phyloP scores from a whole-genome alignment of 495 filamentous ascomycete species.

The Penicillium macrosclerotiorum region DNA sequence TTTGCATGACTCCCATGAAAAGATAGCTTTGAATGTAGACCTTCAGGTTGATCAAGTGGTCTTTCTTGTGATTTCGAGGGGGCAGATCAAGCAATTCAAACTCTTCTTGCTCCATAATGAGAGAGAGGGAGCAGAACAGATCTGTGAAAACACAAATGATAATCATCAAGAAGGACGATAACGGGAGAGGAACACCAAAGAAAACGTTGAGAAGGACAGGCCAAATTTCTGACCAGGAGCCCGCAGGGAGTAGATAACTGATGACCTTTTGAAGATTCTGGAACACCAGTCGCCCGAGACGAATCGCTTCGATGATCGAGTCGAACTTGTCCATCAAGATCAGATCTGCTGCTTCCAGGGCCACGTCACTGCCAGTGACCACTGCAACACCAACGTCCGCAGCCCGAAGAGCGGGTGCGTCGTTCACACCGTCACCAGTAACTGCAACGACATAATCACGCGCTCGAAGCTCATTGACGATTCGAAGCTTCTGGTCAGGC shows the following conservation, averaged over 20 bases:
- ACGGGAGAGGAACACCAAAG: conserved; percentile 66
- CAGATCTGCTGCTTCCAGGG: conserved; percentile 82
- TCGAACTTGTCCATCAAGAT: conserved; percentile 73
- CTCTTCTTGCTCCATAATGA: conserved; percentile 70
- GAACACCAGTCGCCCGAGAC: conserved; percentile 54
- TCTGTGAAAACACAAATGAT: conserved; percentile 69
- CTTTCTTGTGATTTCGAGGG: conserved; percentile 59
- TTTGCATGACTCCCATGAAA: conserved; percentile 50
- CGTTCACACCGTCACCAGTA: conserved; percentile 70
- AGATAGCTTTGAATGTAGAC: conserved; percentile 51
- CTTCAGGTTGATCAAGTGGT: conserved; percentile 54
- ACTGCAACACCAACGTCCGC: conserved; percentile 69
- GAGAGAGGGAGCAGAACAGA: conserved; percentile 55
- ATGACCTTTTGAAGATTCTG: conserved; percentile 62
- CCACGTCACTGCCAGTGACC: conserved; percentile 56
- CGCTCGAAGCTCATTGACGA: conserved; percentile 64
- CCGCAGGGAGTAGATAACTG: conserved; percentile 60
- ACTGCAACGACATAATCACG: conserved; percentile 70
- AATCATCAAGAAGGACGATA: conserved; percentile 71
- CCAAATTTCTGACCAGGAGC: conserved; percentile 72
- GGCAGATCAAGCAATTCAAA: conserved; percentile 64
- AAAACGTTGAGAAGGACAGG: conserved; percentile 69
- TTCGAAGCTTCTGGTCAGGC: conserved; percentile 74
- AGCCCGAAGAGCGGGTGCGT: conserved; percentile 62
- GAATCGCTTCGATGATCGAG: conserved; percentile 67